Base-by-base conservation (phyloP, 805 yeast species). In the Yamadazyma takamatsuzukensis region DNA sequence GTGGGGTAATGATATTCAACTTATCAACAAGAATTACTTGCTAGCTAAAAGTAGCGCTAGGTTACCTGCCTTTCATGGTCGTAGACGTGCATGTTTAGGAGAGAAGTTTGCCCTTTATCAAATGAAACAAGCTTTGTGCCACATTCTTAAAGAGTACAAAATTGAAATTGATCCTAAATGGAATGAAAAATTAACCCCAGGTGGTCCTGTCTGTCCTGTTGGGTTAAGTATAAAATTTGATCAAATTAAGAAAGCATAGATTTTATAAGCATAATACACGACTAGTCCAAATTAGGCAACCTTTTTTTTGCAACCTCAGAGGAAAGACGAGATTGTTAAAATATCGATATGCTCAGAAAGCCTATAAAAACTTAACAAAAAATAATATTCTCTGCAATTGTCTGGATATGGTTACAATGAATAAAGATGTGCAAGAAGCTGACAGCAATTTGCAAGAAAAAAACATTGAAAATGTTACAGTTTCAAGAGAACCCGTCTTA, bases 11-110 rank as follows among this genome's bases (percentile, higher is more conserved):
- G 47, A 48, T 1, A 47, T 53, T 2, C 60, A 58, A 2, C 68
- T 65, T 7, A 58, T 76, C 3, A 45, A 48, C 21, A 47, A 43
- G 15, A 62, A 49, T 11, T 77, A 71, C 59, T 56, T 57, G 23
- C 43, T 41, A 11, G 62, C 73, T 6, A 76, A 76, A 45, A 58
- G 70, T 26, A 51, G 48, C n/a, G 64, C 72, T 6, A 60, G 58
- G 6, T 47, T 76, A 12, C 69, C 76, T 3, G 68, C 79, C 0
- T 76, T 76, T 40, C 82, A 76, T 48, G 83, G 83, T 5, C 68
- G 81, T 7, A 70, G 60, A 41, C 53, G 83, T 27, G 80, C 80
- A 0, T 77, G 83, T 48, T 49, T 77, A 13, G 83, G 83, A 4
- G 82, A 77, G 43, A 70, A 72, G 41, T 64, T 73, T 48, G 81